Base-by-base conservation (phyloP, 2,329 filamentous ascomycete genomes). In the Periglandula ipomoeae region DNA sequence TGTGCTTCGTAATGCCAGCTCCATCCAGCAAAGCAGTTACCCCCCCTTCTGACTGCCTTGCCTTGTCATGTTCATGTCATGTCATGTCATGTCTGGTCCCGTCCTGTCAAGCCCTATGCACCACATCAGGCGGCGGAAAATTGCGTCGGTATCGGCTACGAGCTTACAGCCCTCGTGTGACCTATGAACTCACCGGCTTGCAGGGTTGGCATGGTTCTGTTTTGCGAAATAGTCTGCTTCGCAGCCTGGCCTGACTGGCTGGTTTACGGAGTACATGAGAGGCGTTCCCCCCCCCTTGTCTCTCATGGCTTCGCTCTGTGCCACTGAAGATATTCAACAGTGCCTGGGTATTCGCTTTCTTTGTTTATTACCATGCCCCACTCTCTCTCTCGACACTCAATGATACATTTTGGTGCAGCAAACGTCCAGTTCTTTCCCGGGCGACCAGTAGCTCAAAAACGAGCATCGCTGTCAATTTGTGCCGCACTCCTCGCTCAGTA, bases 151-250 rank as follows among this genome's bases (percentile, higher is more conserved):
- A 27, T 46, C 46, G 34, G 40, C 46, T 32, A 37, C 45, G 26
- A 32, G 34, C 46, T 20, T 37, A 34, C 42, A 34, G 19, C 40
- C 34, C 41, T 46, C 24, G 50, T 51, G 50, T 42, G 5, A 49
- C 50, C 7, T 32, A n/a, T 46, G 15, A 48, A 51, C 46, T 46
- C 50, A 42, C 43, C 50, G 41, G 38, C 46, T 30, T 42, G 41
- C 46, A 51, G 45, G 40, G 45, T 48, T 40, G 35, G 37, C 35
- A 45, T 51, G 27, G 40, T 43, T 23, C 15, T 23, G 17, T 37
- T 19, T 11, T 27, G 38, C 27, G 17, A 41, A 13, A 13, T 17
- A 13, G 34, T 40, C 9, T 17, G 37, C 42, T 10, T 45, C n/a
- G 26, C 32, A 44, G 49, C 45, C 40, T 47, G 26, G 23, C 44